These are phyloP conservation scores for Phialophora verrucosa DNA, from an alignment of 2,329 filamentous ascomycete species.

Conservation along the genomic window DNA sequence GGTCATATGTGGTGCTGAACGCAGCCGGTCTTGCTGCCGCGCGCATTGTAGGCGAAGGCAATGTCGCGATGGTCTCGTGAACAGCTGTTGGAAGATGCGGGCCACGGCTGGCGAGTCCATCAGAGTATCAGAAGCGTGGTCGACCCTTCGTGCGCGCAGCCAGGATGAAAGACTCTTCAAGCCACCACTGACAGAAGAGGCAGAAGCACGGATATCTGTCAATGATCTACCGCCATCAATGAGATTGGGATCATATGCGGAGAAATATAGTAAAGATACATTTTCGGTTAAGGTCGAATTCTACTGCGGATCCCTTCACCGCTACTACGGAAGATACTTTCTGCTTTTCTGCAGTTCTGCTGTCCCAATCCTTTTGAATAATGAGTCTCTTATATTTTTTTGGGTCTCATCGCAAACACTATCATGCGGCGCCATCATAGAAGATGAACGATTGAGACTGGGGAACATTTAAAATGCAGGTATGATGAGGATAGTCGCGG, in stretches of 20 bases:
- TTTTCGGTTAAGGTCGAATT: constrained; percentile 3
- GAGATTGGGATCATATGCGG: constrained; percentile 10
- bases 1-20: neutral
- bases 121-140: neutral
- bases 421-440: neutral
- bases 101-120: constrained; percentile 85
- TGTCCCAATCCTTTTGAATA: neutral
- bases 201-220: neutral
- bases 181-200: neutral
- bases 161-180: neutral
- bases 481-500: neutral
- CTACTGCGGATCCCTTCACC: constrained; percentile 2
- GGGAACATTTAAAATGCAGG: neutral
- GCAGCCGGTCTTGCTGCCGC: constrained; percentile 26
- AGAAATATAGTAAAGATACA: constrained; percentile 6
- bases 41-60: constrained; percentile 50
- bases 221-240: neutral
- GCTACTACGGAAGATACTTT: neutral
- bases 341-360: neutral
- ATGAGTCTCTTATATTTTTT: neutral
- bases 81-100: constrained; percentile 83
- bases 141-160: neutral
- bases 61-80: constrained; percentile 72
- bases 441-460: neutral
- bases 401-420: neutral